Evolutionary conservation across 2,329 filamentous ascomycete genomes (phyloP), one percentile per base, ranked within the genome.

Genomic region (Ceratocystis cubensis): DNA sequence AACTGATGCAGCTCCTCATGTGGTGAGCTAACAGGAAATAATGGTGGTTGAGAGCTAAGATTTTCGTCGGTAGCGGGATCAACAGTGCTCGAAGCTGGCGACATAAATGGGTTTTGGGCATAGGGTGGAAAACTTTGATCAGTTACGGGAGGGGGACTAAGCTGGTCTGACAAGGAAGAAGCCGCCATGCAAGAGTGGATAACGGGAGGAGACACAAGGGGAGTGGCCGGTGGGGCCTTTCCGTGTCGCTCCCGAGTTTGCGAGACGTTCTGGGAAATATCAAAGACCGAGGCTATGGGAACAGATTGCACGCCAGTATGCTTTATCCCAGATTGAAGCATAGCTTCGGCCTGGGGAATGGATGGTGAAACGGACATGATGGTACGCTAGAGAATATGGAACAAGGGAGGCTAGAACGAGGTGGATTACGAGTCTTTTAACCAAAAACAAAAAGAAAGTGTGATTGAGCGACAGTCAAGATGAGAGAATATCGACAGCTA

Each of bases 131-230:
- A 67, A 56, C 37, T 61, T 20, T 28, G 61, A 45, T n/a, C 22
- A 13, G 53, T 44, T 20, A 57, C 4, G 22, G 66, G 66, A 13
- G 56, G 56, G 1, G 66, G 66, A 15, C 66, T 67, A 15, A 65
- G 25, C 41, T 64, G 62, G 28, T 46, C 30, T 44, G 57, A 50
- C 25, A 50, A 53, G 10, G 53, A 50, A 2, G 61, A 44, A 28
- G 53, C 17, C 7, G 66, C 66, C 44, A 67, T 64, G 41, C 61
- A 63, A 20, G 61, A 63, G 20, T 67, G 66, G 25, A 64, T 33
- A n/a, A 67, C 66, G 17, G 66, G 66, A 8, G 66, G 66, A 15
- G 66, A 67, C 4, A 67, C 66, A 50, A 67, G 63, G 8, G 66
- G 64, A 2, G 66, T 64, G 28, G 59, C 44, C 28, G 63, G 57